Evolutionary conservation across 768 basidiomycete genomes (phyloP).

Genomic region (Phlebiopsis gigantea): DNA sequence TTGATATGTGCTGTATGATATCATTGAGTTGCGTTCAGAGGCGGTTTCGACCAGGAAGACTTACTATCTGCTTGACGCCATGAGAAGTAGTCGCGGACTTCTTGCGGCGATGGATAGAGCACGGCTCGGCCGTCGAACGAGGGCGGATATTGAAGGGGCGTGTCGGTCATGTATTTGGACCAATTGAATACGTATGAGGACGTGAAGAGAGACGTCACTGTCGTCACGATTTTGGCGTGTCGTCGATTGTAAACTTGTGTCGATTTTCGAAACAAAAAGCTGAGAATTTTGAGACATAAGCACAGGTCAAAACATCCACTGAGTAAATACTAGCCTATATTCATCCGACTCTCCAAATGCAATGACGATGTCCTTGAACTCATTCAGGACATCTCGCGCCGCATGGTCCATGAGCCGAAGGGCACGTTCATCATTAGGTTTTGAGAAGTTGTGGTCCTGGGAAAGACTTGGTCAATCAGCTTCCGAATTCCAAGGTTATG

Average conservation of each 20-base stretch:
- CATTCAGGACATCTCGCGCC: conserved; percentile 74
- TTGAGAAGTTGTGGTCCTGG: conserved; percentile 72
- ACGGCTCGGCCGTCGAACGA: conserved; percentile 90
- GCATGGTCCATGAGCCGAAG: conserved; percentile 90
- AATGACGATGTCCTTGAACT: conserved; percentile 77
- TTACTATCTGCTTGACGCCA: conserved; percentile 96
- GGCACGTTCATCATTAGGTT: conserved; percentile 89
- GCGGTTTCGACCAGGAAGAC: conserved; percentile 23
- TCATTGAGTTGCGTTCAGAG: not conserved
- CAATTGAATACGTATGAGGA: conserved; percentile 87
- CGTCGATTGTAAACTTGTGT: conserved; percentile 83
- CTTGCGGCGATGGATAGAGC: conserved; percentile 66
- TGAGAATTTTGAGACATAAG: conserved; percentile 26
- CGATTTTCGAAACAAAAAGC: conserved; percentile 79
- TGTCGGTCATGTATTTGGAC: conserved; percentile 71
- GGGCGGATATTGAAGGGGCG: conserved; percentile 73
- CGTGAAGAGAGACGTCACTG: conserved; percentile 83
- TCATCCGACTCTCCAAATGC: conserved; percentile 98
- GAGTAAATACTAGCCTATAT: conserved; percentile 59
- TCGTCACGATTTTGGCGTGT: conserved; percentile 79
- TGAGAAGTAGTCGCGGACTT: conserved; percentile 86
- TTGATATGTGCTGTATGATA: conserved; percentile 82
- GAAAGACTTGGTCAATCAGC: conserved; percentile 59
- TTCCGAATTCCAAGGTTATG: not conserved
- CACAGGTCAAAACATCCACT: not conserved